Percentiles rank a stretch among this genome's conserved stretches.
These are phyloP conservation scores for Capronia americana DNA, from an alignment of 2,329 filamentous ascomycete genomes.

Conservation along the genomic window DNA sequence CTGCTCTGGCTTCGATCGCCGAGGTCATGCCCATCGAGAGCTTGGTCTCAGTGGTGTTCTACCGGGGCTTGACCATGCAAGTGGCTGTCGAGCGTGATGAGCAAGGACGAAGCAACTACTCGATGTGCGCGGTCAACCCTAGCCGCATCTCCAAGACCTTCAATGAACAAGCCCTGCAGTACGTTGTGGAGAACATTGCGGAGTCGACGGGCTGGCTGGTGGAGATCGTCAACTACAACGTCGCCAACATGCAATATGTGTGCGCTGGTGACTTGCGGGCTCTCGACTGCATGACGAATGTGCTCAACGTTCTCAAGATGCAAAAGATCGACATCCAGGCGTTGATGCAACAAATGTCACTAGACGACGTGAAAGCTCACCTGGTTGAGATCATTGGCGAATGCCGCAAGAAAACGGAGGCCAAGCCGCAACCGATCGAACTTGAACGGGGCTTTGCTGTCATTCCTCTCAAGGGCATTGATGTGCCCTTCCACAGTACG, in stretches of 20 bases:
- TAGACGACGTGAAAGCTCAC: conserved; percentile 90
- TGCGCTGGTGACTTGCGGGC: conserved; percentile 71
- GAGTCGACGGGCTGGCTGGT: conserved; percentile 94
- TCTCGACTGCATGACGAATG: conserved; percentile 71
- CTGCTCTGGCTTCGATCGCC: conserved; percentile 89
- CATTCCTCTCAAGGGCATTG: conserved; percentile 94
- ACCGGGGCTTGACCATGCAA: conserved; percentile 98
- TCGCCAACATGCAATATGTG: conserved; percentile 74
- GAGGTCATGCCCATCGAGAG: conserved; percentile 99
- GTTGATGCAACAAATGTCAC: conserved; percentile 81
- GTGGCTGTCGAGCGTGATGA: conserved; percentile 97
- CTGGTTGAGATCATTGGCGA: conserved; percentile 89
- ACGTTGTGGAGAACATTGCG: conserved; percentile 92
- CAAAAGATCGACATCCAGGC: conserved; percentile 97
- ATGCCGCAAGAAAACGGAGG: conserved; percentile 83
- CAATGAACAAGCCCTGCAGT: conserved; percentile 95
- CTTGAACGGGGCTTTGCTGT: conserved; percentile 95
- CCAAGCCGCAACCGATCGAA: conserved; percentile 86
- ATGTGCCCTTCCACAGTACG: conserved; percentile 96
- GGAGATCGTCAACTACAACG: conserved; percentile 97
- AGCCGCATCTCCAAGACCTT: conserved; percentile 98
- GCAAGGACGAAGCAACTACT: conserved; percentile 93
- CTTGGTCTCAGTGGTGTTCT: conserved; percentile 97
- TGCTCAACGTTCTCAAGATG: conserved; percentile 93
- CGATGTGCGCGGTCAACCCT: conserved; percentile 98